A percentile compares a stretch with the other conserved stretches of the same genome.
phyloP scores from a whole-genome alignment of 2,329 filamentous ascomycete species.

The Aureobasidium pullulans region DNA sequence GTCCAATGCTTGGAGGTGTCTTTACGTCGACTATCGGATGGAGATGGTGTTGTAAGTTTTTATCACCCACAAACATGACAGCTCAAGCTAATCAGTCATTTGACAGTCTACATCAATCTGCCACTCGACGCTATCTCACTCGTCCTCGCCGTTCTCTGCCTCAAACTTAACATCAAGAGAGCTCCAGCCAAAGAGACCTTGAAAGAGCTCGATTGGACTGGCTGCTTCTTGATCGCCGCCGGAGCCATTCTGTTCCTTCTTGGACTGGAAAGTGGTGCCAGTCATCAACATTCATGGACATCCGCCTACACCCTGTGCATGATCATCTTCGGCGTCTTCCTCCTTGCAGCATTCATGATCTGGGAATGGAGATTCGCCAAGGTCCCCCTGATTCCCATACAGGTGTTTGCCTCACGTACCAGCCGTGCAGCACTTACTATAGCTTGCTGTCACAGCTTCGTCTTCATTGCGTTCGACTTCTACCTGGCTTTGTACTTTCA shows the following conservation, averaged over 20 bases:
- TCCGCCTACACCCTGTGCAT: conserved; percentile 31
- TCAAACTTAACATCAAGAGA: conserved; percentile 50
- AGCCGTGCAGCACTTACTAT: conserved; percentile 2
- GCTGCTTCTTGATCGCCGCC: conserved; percentile 44
- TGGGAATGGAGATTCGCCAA: conserved; percentile 33
- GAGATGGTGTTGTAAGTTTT: conserved; percentile 14
- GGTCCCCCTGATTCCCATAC: conserved; percentile 32
- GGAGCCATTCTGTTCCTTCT: conserved; percentile 46
- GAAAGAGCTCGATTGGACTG: conserved; percentile 48
- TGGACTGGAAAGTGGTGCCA: conserved; percentile 46
- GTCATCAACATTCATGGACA: conserved; percentile 33
- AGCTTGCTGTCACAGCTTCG: conserved; percentile 37
- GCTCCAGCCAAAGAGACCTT: conserved; percentile 43
- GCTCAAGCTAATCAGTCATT: conserved; percentile 36
- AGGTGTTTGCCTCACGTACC: not conserved
- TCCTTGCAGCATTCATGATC: conserved; percentile 28
- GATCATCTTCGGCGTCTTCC: conserved; percentile 29
- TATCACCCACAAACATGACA: conserved; percentile 17
- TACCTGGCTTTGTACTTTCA: conserved; percentile 71
- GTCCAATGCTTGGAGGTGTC: conserved; percentile 39
- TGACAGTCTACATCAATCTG: conserved; percentile 48
- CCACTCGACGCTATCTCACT: conserved; percentile 45
- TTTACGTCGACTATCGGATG: conserved; percentile 20
- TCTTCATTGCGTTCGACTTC: conserved; percentile 58
- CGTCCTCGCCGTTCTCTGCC: conserved; percentile 42